Percentiles rank a stretch among this genome's conserved stretches.
These are phyloP conservation scores for Arthroderma sp. DNA, from an alignment of 2,329 filamentous ascomycete genomes.

Conservation along the genomic window DNA sequence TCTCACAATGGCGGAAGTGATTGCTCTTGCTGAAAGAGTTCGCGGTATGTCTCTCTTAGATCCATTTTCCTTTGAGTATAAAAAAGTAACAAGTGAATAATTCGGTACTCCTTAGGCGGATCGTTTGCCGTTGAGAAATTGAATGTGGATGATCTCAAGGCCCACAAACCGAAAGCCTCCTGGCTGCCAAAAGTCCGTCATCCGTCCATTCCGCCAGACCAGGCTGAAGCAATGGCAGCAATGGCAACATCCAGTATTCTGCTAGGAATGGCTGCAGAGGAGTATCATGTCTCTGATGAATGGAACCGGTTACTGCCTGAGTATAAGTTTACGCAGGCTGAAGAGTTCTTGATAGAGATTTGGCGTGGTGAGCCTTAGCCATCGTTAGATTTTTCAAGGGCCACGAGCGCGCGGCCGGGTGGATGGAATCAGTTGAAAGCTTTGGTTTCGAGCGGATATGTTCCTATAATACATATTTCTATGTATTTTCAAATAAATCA, in stretches of 20 bases:
- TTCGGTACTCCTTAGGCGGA: constrained; percentile 10
- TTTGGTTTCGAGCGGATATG: too few species aligned
- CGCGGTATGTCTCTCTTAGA: constrained; percentile 15
- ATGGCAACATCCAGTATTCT: constrained; percentile 14
- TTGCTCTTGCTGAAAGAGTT: constrained; percentile 21
- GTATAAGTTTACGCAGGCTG: constrained; percentile 18
- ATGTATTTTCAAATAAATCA: too few species aligned
- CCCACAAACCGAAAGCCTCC: constrained; percentile 21
- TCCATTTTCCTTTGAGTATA: background rate
- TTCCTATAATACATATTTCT: too few species aligned
- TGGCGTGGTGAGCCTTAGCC: too few species aligned
- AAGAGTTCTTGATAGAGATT: constrained; percentile 15
- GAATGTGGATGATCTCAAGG: constrained; percentile 34
- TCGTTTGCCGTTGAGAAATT: constrained; percentile 33
- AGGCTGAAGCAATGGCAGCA: constrained; percentile 11
- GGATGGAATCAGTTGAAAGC: too few species aligned
- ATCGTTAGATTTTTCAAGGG: too few species aligned
- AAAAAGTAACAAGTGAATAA: constrained; percentile 1
- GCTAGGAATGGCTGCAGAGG: constrained; percentile 11
- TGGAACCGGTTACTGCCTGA: constrained; percentile 25
- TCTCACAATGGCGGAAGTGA: constrained; percentile 17
- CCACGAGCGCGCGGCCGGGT: too few species aligned
- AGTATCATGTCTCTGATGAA: constrained; percentile 18
- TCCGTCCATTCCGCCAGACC: constrained; percentile 15
- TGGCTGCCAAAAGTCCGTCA: constrained; percentile 15